Conservation (phyloP, 2,329 filamentous ascomycete species). For the Didymella glomerata region DNA sequence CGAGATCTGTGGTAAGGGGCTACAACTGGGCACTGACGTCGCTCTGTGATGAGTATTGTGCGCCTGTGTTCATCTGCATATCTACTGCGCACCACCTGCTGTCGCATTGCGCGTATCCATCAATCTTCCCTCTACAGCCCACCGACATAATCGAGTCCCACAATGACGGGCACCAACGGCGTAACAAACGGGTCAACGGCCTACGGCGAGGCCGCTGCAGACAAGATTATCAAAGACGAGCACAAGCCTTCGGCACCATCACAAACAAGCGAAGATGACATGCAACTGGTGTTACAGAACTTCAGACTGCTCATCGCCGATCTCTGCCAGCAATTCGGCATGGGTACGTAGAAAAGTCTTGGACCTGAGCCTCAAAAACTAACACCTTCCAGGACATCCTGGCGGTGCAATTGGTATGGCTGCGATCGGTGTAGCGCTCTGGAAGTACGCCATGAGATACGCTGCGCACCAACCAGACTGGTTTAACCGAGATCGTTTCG, state of each 20-base stretch:
- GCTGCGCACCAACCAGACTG: slow-evolving; percentile 63
- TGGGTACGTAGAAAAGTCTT: slow-evolving; percentile 57
- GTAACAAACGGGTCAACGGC: slow-evolving; percentile 21
- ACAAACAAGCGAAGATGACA: slow-evolving; percentile 28
- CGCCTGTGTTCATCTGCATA: not conserved
- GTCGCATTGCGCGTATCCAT: not conserved
- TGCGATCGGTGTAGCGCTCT: slow-evolving; percentile 67
- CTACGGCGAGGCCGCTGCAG: slow-evolving; percentile 29
- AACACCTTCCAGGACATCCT: slow-evolving; percentile 4
- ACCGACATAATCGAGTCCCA: not conserved
- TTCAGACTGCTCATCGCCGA: slow-evolving; percentile 72
- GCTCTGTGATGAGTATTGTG: not conserved
- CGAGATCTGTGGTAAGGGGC: not conserved
- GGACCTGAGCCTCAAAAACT: not conserved
- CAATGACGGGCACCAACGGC: slow-evolving; percentile 6
- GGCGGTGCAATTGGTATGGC: slow-evolving; percentile 68
- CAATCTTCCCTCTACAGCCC: not conserved
- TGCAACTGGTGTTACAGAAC: slow-evolving; percentile 62
- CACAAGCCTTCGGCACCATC: slow-evolving; percentile 25
- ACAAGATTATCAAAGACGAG: slow-evolving; percentile 27
- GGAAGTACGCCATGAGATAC: slow-evolving; percentile 70
- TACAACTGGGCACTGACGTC: slow-evolving; percentile 5
- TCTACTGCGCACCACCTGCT: not conserved
- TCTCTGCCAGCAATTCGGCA: slow-evolving; percentile 72
- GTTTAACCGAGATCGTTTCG: slow-evolving; percentile 70